Base-by-base conservation (phyloP, 768 basidiomycete species). In the Naganishia vaughanmartiniae region DNA sequence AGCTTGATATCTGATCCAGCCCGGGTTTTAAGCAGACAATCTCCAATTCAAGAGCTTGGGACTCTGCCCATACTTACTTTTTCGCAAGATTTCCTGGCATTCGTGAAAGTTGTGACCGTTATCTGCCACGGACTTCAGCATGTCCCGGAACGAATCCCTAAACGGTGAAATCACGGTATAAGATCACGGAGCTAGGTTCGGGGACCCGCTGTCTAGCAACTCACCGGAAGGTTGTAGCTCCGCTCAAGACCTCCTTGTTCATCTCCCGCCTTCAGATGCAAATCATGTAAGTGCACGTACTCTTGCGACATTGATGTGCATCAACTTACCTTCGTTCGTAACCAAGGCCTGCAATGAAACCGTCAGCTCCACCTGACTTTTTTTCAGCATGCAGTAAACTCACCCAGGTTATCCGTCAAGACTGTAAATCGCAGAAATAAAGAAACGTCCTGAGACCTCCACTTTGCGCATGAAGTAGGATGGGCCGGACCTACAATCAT, bases 131-230 rank as follows among this genome's bases (percentile, higher is more conserved):
- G 91, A 93, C 57, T 87, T 83, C 19, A 98, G 82, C 92, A 95
- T 95, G 76, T 87, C 86, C 39, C 86, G 84, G 83, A 98, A 98
- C 0, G 87, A 88, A 83, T 99, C 94, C 77, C 92, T 92, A 78
- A 19, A 31, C 36, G 45, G 31, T 51, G 19, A 56, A 34, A 21
- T n/a, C 7, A 21, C 21, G 45, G 45, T 63, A 34, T 36, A 10
- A 46, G 26, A 21, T 36, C 51, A 15, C 17, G 48, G 53, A 14
- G 42, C 65, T 17, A 28, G 33, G 39, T 42, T 4, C 54, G 36
- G 10, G 9, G 17, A 39, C 21, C 5, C 9, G 39, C 39, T 46
- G 6, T 46, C 48, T 51, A 2, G 3, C 9, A 17, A 56, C 78
- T 71, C 65, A 83, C 90, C 90, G 86, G 85, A 92, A 97, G 7